Evolutionary conservation across 139 green algal genomes (phyloP), one percentile per base, ranked within the genome.

Genomic region (Desmodesmus armatus): DNA sequence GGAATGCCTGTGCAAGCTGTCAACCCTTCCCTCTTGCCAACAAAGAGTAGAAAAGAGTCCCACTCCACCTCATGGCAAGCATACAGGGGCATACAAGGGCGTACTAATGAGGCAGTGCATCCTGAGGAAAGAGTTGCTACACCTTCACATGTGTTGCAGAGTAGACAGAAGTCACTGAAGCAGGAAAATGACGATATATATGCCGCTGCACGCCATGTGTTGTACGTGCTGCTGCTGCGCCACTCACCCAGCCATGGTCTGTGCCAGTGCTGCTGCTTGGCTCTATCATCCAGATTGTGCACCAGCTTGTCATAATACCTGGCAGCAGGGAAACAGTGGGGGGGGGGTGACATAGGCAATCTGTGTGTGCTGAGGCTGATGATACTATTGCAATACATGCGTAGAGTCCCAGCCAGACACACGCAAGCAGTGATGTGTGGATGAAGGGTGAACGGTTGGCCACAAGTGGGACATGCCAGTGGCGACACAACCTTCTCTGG

Each of bases 231-330:
- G 47, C 47, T 72, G 63, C 13, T 55, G 35, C 1, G 9, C 63
- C 19, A 0, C 74, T 62, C 53, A 92, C 89, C 83, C 27, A 92
- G 74, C 76, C 87, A 74, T 6, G 89, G 89, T 7, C 80, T 82
- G 25, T 88, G 55, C 33, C 75, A 62, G 63, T 84, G 83, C 3
- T 72, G n/a, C 60, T 82, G 80, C 37, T 41, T 6, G 19, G 89
- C 89, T 1, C 44, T 66, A 3, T 58, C 58, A 51, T 76, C 62
- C 39, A 92, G 80, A 6, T 37, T 0, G 13, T 70, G 40, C 0
- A 92, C 27, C 40, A 85, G 51, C 62, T 92, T 92, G 70, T 92
- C 89, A 66, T 92, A 92, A 41, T 92, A 90, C n/a, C 88, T 92
- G 82, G 29, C 47, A 58, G 27, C 66, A 74, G 21, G n/a, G n/a